Evolutionary conservation across 371 early-diverging fungal genomes (phyloP).

Genomic region (Mortierella sp.): DNA sequence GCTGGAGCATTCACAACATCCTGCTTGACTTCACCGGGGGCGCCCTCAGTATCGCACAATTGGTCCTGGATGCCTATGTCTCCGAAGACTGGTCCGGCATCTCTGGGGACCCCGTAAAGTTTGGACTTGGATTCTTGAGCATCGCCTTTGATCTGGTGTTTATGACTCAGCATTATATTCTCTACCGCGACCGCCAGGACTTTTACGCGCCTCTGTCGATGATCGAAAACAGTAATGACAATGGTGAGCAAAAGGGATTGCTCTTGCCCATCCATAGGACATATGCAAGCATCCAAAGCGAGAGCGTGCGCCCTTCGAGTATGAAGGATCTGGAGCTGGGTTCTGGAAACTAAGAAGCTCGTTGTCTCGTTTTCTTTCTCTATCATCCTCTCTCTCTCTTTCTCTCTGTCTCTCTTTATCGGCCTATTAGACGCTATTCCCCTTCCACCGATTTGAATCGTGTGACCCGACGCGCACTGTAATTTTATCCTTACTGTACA

Average conservation of each 20-base stretch:
- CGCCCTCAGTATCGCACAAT: conserved; percentile 79
- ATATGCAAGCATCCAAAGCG: conserved; percentile 5
- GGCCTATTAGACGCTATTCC: background rate
- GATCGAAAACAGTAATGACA: conserved; percentile 7
- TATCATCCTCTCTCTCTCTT: background rate
- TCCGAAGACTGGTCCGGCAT: conserved; percentile 78
- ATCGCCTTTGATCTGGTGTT: conserved; percentile 88
- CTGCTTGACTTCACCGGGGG: conserved; percentile 94
- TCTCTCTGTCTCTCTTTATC: background rate
- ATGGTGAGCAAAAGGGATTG: conserved; percentile 2
- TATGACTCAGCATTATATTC: conserved; percentile 83
- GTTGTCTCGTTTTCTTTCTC: background rate
- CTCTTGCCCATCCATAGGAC: conserved; percentile 4
- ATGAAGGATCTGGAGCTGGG: conserved; percentile 20
- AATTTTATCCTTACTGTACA: too few species aligned
- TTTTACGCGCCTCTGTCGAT: conserved; percentile 39
- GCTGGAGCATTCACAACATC: conserved; percentile 95
- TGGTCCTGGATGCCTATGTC: conserved; percentile 79
- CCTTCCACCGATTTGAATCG: conserved; percentile 4
- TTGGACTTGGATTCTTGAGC: conserved; percentile 82
- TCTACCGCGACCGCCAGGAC: conserved; percentile 67
- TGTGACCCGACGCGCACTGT: too few species aligned
- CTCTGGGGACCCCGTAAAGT: conserved; percentile 74
- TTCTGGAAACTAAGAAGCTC: conserved; percentile 5
- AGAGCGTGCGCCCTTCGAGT: conserved; percentile 7